A percentile compares a stretch with the other conserved stretches of the same genome.
phyloP scores from a whole-genome alignment of 2,329 filamentous ascomycete species.

The Botrytis hyacinthi region DNA sequence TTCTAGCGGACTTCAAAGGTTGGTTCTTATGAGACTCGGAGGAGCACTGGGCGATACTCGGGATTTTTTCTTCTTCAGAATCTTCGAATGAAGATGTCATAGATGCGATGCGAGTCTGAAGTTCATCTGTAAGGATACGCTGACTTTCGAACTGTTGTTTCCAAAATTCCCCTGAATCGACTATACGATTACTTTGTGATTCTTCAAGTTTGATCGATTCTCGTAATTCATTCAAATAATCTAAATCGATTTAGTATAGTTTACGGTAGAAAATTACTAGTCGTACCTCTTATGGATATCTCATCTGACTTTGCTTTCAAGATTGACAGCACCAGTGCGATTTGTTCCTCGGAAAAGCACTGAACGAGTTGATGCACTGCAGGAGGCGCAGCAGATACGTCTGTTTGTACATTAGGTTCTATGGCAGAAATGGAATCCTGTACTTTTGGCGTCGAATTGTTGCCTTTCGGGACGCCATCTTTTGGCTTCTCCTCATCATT shows the following conservation, averaged over 20 bases:
- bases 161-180: conserved; percentile 4
- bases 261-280: background rate
- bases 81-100: background rate
- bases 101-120: background rate
- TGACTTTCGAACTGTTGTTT: background rate
- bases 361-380: background rate
- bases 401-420: no score
- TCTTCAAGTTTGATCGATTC: background rate
- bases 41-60: background rate
- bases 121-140: background rate
- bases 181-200: background rate
- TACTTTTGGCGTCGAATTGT: background rate
- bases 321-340: background rate
- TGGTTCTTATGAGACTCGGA: background rate
- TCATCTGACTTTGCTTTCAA: background rate
- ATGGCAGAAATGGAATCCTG: background rate
- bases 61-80: background rate
- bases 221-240: background rate
- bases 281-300: background rate
- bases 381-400: background rate
- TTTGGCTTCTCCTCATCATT: background rate
- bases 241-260: background rate
- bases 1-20: background rate
- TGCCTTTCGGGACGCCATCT: background rate
- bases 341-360: background rate